A percentile compares a stretch with the other conserved stretches of the same genome.
Evolutionary conservation across 1,284 basidiomycete species (phyloP).

Genomic region (Tetrapyrgos nigripes): DNA sequence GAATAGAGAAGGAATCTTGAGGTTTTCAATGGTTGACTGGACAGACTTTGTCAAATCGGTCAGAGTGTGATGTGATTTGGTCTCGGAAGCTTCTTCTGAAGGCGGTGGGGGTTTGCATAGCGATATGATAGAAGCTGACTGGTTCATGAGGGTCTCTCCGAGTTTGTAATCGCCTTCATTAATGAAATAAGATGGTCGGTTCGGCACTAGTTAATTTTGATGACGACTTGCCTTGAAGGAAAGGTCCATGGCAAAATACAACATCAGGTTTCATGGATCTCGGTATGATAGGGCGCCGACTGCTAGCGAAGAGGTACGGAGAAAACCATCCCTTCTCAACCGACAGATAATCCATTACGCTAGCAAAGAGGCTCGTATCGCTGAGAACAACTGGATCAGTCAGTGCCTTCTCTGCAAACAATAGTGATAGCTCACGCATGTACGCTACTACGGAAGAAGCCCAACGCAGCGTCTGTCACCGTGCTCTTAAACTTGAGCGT

Average conservation of each 20-base stretch:
- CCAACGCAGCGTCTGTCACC: conserved; percentile 62
- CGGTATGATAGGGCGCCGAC: conserved; percentile 62
- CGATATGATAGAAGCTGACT: conserved; percentile 58
- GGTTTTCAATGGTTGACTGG: conserved; percentile 17
- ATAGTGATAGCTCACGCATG: conserved; percentile 48
- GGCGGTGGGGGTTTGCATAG: conserved; percentile 45
- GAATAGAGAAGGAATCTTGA: conserved; percentile 42
- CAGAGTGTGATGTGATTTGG: conserved; percentile 18
- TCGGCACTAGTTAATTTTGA: neutral
- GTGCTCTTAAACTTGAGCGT: conserved; percentile 68
- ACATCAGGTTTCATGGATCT: conserved; percentile 69
- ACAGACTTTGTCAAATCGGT: conserved; percentile 19
- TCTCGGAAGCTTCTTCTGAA: conserved; percentile 18
- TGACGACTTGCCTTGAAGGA: conserved; percentile 50
- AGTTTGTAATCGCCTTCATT: conserved; percentile 62
- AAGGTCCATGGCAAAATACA: conserved; percentile 71
- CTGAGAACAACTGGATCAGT: conserved; percentile 30
- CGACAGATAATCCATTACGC: conserved; percentile 69
- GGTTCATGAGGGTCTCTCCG: conserved; percentile 61
- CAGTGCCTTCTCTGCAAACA: neutral
- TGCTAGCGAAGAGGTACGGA: conserved; percentile 69
- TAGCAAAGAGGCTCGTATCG: conserved; percentile 59
- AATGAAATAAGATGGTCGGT: conserved; percentile 5
- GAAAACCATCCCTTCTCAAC: conserved; percentile 73
- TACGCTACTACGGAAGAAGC: conserved; percentile 65